Conservation (phyloP, 2,329 filamentous ascomycete species). For the Pseudopithomyces maydicus region DNA sequence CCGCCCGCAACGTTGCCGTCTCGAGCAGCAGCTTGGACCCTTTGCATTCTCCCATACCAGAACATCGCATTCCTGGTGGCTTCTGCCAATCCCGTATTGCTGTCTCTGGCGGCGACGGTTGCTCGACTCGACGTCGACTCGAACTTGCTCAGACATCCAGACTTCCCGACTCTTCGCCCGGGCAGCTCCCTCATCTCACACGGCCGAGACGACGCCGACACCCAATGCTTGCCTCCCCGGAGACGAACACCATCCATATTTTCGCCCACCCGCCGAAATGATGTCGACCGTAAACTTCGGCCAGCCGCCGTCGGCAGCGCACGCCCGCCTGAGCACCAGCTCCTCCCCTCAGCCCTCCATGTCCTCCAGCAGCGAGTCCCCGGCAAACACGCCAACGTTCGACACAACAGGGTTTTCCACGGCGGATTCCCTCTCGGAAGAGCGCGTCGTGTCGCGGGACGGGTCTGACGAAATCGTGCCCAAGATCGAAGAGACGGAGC, state of each 20-base stretch:
- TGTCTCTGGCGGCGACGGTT: neutral
- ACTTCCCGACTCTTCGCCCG: slow-evolving; percentile 6
- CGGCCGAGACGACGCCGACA: slow-evolving; percentile 7
- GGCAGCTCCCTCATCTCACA: neutral
- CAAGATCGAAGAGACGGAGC: slow-evolving; percentile 61
- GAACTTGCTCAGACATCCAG: no score
- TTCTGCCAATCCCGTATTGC: neutral
- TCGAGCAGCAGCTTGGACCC: slow-evolving; percentile 32
- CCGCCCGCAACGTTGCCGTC: slow-evolving; percentile 37
- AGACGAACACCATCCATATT: slow-evolving; percentile 23
- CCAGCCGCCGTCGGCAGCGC: slow-evolving; percentile 38
- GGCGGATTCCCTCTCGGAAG: slow-evolving; percentile 32
- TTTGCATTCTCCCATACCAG: slow-evolving; percentile 7
- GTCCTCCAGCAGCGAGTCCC: slow-evolving; percentile 48
- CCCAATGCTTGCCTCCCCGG: slow-evolving; percentile 32
- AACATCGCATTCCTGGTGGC: neutral
- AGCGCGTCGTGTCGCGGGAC: slow-evolving; percentile 29
- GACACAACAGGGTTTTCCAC: slow-evolving; percentile 28
- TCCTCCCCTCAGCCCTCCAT: slow-evolving; percentile 48
- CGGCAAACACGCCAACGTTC: slow-evolving; percentile 43
- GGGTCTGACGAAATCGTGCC: slow-evolving; percentile 49
- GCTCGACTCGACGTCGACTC: no score
- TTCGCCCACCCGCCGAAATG: slow-evolving; percentile 35
- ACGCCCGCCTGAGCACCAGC: slow-evolving; percentile 45
- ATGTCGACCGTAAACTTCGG: slow-evolving; percentile 42